These are phyloP conservation scores for Acidomyces sp. DNA, from an alignment of 495 filamentous ascomycete species.

Conservation along the genomic window DNA sequence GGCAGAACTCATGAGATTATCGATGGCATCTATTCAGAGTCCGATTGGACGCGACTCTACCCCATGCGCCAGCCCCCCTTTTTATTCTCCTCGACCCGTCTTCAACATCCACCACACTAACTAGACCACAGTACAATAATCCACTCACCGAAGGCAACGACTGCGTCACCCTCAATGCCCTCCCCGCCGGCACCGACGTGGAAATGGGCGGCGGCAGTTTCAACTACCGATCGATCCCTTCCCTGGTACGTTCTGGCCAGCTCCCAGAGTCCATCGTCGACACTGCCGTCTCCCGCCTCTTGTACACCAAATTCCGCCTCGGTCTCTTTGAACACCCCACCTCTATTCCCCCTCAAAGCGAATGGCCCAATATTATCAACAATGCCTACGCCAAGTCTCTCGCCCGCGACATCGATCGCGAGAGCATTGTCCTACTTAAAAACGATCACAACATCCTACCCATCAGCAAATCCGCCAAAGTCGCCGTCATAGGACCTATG, in stretches of 20 bases:
- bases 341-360: slow-evolving; percentile 36
- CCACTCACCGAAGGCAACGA: slow-evolving; percentile 43
- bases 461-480: slow-evolving; percentile 43
- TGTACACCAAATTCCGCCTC: slow-evolving; percentile 51
- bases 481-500: slow-evolving; percentile 67
- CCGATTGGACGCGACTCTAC: too few relatives aligned
- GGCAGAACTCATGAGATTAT: too few relatives aligned
- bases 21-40: too few relatives aligned
- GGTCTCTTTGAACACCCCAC: slow-evolving; percentile 59
- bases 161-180: slow-evolving; percentile 40
- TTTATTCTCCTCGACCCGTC: too few relatives aligned
- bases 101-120: too few relatives aligned
- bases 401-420: slow-evolving; percentile 52
- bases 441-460: slow-evolving; percentile 56
- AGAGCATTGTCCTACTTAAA: slow-evolving; percentile 67
- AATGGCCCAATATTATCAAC: slow-evolving; percentile 45
- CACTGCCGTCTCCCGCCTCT: slow-evolving; percentile 48
- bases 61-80: too few relatives aligned
- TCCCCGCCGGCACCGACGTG: slow-evolving; percentile 56
- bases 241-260: slow-evolving; percentile 45
- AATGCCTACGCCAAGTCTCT: slow-evolving; percentile 52
- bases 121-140: slow-evolving; percentile 20
- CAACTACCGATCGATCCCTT: slow-evolving; percentile 52
- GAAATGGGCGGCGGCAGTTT: slow-evolving; percentile 57
- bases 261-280: slow-evolving; percentile 43